Conservation (phyloP, 2,329 filamentous ascomycete genomes). For the Amesomyces nigricolor region DNA sequence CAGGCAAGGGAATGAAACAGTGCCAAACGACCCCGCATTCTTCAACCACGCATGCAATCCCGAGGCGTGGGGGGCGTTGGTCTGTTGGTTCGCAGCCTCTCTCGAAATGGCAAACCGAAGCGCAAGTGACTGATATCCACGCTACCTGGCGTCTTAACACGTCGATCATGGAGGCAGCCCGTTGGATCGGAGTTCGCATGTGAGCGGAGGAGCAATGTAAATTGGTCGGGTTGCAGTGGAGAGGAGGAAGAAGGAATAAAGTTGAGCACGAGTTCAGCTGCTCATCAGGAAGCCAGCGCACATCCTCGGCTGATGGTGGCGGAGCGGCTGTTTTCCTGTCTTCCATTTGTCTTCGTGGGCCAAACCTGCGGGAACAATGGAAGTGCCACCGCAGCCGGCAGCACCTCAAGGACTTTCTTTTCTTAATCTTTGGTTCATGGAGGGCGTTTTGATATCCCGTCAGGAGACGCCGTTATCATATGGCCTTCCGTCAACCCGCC, state of each 20-base stretch:
- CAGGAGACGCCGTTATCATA: too few species aligned
- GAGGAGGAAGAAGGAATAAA: not conserved
- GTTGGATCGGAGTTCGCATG: slow-evolving; percentile 8
- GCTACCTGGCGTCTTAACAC: slow-evolving; percentile 1
- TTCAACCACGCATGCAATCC: not conserved
- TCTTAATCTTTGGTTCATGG: too few species aligned
- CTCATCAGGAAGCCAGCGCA: too few species aligned
- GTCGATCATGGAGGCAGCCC: not conserved
- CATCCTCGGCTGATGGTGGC: too few species aligned
- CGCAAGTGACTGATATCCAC: not conserved
- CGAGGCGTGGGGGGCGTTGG: slow-evolving; percentile 9
- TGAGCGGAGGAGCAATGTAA: not conserved
- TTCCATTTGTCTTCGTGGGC: too few species aligned
- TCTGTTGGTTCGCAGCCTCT: slow-evolving; percentile 3
- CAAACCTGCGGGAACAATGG: too few species aligned
- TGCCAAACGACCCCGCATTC: slow-evolving; percentile 18
- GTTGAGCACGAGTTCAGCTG: not conserved
- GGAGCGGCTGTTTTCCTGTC: too few species aligned
- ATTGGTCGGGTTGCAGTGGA: not conserved
- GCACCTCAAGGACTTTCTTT: too few species aligned
- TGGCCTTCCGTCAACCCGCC: too few species aligned
- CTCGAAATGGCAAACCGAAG: slow-evolving; percentile 8
- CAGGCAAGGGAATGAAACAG: slow-evolving; percentile 16
- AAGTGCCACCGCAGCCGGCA: too few species aligned
- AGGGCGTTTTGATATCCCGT: too few species aligned